These are phyloP conservation scores for Aspergillus ustus DNA, from an alignment of 2,329 filamentous ascomycete genomes.

Conservation along the genomic window DNA sequence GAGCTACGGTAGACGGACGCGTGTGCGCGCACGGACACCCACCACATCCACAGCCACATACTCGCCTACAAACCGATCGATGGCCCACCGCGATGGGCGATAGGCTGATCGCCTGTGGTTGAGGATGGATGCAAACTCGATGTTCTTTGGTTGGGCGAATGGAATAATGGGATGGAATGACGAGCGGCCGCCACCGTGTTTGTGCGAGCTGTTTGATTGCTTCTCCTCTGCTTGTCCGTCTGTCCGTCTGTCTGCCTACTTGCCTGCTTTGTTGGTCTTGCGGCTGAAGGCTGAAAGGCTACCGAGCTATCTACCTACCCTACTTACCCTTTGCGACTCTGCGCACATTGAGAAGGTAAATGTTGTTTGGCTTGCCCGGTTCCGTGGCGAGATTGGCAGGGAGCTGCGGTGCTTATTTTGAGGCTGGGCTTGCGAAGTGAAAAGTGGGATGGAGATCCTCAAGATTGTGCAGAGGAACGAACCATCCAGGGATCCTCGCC, in stretches of 20 bases:
- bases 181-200: not conserved
- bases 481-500: too few species aligned
- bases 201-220: not conserved
- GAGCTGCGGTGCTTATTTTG: not conserved
- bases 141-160: not conserved
- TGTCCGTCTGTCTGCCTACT: too few species aligned
- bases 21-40: not conserved
- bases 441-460: too few species aligned
- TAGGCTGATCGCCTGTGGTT: not conserved
- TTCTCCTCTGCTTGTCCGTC: not conserved
- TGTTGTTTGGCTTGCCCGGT: not conserved
- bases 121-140: not conserved
- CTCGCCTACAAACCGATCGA: not conserved
- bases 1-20: not conserved
- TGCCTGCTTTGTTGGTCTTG: too few species aligned
- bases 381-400: not conserved
- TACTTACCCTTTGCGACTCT: not conserved
- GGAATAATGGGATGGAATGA: too few species aligned
- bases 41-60: too few species aligned
- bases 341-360: not conserved
- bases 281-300: not conserved
- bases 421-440: not conserved
- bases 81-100: not conserved
- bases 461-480: too few species aligned
- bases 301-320: not conserved